Conservation (phyloP, 192 early-diverging fungal species). For the Podila epigama region DNA sequence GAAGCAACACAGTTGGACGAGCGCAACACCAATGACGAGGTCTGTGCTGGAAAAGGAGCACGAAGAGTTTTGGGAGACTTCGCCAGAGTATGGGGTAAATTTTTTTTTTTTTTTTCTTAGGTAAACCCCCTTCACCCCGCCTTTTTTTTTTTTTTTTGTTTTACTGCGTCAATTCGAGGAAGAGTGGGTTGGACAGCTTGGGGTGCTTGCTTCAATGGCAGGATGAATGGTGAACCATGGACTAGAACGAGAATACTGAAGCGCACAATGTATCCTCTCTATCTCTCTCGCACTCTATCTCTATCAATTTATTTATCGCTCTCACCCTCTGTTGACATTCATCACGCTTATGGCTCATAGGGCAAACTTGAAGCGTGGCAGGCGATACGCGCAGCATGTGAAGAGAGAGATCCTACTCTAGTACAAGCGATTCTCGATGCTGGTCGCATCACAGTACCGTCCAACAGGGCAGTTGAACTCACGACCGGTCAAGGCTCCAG, state of each 20-base stretch:
- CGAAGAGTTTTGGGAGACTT: constrained; percentile 8
- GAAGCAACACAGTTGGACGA: background rate
- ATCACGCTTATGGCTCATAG: background rate
- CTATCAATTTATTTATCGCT: too few relatives aligned
- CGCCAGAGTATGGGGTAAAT: constrained; percentile 4
- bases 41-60: background rate
- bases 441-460: constrained; percentile 3
- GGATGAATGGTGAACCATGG: too few relatives aligned
- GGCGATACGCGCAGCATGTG: constrained; percentile 1
- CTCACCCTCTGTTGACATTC: background rate
- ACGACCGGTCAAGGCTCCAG: background rate
- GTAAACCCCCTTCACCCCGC: background rate
- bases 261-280: too few relatives aligned
- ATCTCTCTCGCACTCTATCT: too few relatives aligned
- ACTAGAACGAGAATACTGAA: too few relatives aligned
- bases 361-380: constrained; percentile 3
- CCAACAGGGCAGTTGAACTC: background rate
- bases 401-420: background rate
- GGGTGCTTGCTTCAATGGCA: too few relatives aligned
- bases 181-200: too few relatives aligned
- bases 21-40: constrained; percentile 1
- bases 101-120: background rate
- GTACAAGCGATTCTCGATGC: constrained; percentile 5
- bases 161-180: background rate
- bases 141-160: background rate